These are phyloP conservation scores for Candida taoyuanica DNA, from an alignment of 805 yeast genomes.

Conservation along the genomic window DNA sequence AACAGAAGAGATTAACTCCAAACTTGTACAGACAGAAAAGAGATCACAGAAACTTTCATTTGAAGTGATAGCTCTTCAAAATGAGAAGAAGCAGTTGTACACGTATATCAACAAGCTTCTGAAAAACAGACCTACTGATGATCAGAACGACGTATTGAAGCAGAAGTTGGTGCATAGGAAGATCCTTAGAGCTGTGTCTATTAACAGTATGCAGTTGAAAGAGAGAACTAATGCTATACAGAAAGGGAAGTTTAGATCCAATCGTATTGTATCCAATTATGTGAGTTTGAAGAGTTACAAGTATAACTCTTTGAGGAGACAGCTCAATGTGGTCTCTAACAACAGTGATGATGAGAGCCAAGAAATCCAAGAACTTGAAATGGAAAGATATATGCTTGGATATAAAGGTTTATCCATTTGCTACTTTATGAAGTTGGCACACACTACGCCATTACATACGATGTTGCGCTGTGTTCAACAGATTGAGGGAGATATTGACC, in stretches of 20 bases:
- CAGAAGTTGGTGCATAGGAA: slow-evolving; percentile 23
- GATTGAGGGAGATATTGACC: slow-evolving; percentile 1
- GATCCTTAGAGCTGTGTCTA: slow-evolving; percentile 22
- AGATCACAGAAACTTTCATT: slow-evolving; percentile 12
- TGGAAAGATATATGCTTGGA: slow-evolving; percentile 5
- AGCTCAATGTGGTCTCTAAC: background rate
- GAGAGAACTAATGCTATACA: too few relatives aligned
- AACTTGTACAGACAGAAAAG: slow-evolving; percentile 14
- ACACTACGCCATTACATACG: slow-evolving; percentile 4
- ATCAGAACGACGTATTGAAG: slow-evolving; percentile 24
- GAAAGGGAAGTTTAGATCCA: slow-evolving; percentile 1
- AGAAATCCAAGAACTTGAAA: background rate
- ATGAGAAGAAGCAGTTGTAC: slow-evolving; percentile 25
- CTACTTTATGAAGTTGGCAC: background rate
- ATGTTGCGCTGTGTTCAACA: background rate
- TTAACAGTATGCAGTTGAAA: slow-evolving; percentile 1
- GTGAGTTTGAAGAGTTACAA: slow-evolving; percentile 16
- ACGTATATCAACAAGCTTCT: slow-evolving; percentile 23
- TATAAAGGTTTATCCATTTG: slow-evolving; percentile 3
- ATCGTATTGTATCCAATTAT: slow-evolving; percentile 16
- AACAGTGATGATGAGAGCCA: slow-evolving; percentile 12
- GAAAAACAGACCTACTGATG: slow-evolving; percentile 13
- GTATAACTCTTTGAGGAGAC: background rate
- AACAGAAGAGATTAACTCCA: slow-evolving; percentile 7
- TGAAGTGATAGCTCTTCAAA: slow-evolving; percentile 21